phyloP scores from a whole-genome alignment of 305 asterid genomes.

The Plantago coronopus region DNA sequence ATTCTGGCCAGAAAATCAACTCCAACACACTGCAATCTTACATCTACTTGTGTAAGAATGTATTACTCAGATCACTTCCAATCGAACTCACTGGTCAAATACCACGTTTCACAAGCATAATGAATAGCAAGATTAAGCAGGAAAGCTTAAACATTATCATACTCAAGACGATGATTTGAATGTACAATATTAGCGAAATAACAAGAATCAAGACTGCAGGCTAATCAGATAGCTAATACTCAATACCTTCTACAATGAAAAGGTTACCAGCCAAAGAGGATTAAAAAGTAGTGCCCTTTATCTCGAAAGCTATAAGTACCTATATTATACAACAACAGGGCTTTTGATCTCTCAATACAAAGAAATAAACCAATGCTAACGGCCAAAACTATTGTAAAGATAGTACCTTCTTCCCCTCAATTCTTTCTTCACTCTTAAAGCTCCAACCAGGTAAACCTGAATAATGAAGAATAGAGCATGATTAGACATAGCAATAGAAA shows the following conservation, averaged over 20 bases:
- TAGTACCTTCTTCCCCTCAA: conserved; percentile 32
- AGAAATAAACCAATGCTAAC: conserved; percentile 21
- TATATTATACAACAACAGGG: conserved; percentile 28
- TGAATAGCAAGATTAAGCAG: too few relatives aligned
- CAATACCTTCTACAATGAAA: not conserved
- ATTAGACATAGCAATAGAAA: conserved; percentile 8
- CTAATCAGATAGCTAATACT: not conserved
- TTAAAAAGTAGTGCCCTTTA: not conserved
- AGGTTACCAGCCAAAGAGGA: not conserved
- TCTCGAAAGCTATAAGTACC: not conserved
- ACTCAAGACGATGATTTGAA: not conserved
- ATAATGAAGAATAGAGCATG: conserved; percentile 1
- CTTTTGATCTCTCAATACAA: conserved; percentile 21
- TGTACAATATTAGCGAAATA: not conserved
- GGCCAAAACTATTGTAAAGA: conserved; percentile 7
- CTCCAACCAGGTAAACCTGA: conserved; percentile 18
- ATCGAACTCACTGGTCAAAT: too few relatives aligned
- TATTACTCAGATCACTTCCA: too few relatives aligned
- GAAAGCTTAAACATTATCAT: too few relatives aligned
- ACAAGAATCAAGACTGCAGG: not conserved
- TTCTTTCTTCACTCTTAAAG: conserved; percentile 15
- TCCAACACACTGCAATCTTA: too few relatives aligned
- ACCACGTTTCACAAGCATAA: too few relatives aligned
- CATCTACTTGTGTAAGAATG: too few relatives aligned
- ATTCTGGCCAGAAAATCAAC: too few relatives aligned